Evolutionary conservation across 768 basidiomycete genomes (phyloP).

Genomic region (Trametes cubensis): DNA sequence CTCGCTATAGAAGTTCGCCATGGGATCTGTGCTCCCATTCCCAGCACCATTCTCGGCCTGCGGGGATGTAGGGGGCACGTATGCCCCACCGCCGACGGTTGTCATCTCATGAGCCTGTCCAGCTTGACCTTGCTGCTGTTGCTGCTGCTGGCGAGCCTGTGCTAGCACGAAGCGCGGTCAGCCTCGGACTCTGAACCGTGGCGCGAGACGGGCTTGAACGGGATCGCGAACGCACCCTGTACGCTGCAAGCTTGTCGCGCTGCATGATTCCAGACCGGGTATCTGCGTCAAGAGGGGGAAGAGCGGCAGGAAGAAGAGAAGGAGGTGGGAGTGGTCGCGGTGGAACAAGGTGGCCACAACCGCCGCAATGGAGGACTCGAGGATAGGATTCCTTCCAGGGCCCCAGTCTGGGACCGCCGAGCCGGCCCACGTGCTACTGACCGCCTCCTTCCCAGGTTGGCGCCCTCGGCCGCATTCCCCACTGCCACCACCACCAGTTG

Average conservation of each 20-base stretch:
- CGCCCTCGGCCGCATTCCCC: not conserved
- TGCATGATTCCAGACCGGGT: conserved; percentile 28
- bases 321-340: not conserved
- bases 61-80: conserved; percentile 25
- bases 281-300: conserved; percentile 16
- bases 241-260: conserved; percentile 33
- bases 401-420: not conserved
- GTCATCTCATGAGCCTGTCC: conserved; percentile 37
- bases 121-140: conserved; percentile 32
- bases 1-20: conserved; percentile 37
- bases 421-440: conserved; percentile 4
- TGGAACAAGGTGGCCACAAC: conserved; percentile 5
- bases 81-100: conserved; percentile 21
- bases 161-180: conserved; percentile 6
- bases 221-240: conserved; percentile 30
- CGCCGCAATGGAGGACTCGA: conserved; percentile 9
- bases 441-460: not conserved
- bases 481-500: too few relatives aligned
- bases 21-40: conserved; percentile 31
- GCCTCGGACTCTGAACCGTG: not conserved
- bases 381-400: not conserved
- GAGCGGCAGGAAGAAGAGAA: not conserved
- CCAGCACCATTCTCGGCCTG: conserved; percentile 28
- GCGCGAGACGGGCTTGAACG: not conserved
- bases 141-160: conserved; percentile 37